These are phyloP conservation scores for Cyclospora cayetanensis DNA, from an alignment of 169 alveolate species.

Conservation along the genomic window DNA sequence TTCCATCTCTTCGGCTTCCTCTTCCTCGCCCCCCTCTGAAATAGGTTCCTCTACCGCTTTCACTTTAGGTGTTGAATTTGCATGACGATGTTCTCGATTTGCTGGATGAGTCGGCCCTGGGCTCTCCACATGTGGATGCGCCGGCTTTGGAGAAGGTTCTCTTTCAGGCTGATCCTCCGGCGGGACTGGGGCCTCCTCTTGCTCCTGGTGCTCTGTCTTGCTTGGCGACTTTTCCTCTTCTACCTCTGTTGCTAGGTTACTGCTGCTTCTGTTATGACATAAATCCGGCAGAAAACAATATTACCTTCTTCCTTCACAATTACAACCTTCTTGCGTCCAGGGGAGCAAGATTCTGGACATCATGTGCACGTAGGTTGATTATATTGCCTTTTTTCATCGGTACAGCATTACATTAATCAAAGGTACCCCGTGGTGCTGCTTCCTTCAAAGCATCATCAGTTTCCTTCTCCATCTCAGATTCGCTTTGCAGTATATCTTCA, in stretches of 20 bases:
- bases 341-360: conserved; percentile 19
- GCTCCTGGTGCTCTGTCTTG: no score
- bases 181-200: no score
- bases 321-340: neutral
- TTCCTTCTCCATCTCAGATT: neutral
- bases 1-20: neutral
- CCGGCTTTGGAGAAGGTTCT: no score
- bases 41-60: no score
- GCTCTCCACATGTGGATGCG: no score
- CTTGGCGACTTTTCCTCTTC: no score
- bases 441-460: neutral
- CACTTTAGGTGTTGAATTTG: no score
- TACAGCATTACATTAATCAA: neutral
- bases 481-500: neutral
- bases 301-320: conserved; percentile 21
- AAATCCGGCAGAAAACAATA: neutral
- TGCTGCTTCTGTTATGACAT: neutral
- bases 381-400: neutral
- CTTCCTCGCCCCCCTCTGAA: no score
- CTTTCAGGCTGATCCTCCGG: no score
- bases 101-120: no score
- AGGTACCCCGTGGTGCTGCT: neutral
- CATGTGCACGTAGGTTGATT: neutral
- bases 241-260: conserved; percentile 14
- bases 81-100: no score